phyloP scores from a whole-genome alignment of 306 rosid species.

The Oemleria cerasiformis region DNA sequence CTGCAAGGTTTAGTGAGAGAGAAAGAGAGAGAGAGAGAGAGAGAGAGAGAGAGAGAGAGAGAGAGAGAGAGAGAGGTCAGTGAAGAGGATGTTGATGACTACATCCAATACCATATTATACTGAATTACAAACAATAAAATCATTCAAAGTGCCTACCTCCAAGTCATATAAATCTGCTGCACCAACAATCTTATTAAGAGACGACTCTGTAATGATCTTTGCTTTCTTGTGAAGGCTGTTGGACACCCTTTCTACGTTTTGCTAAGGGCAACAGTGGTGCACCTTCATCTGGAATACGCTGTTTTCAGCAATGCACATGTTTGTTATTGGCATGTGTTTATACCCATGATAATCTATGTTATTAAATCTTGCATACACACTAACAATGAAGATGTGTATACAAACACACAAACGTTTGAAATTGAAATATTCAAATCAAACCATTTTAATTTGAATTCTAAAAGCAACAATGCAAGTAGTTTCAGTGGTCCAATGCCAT shows the following conservation, averaged over 20 bases:
- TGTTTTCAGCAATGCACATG: slow-evolving; percentile 19
- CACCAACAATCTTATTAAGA: slow-evolving; percentile 68
- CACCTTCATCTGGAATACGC: slow-evolving; percentile 52
- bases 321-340: neutral
- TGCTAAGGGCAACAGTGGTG: slow-evolving; percentile 40
- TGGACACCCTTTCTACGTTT: slow-evolving; percentile 56
- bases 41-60: neutral
- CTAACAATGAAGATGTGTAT: neutral
- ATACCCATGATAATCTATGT: neutral
- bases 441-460: neutral
- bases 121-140: neutral
- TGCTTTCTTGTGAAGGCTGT: slow-evolving; percentile 39
- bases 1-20: slow-evolving; percentile 29
- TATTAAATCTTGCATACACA: neutral
- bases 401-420: neutral
- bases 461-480: neutral
- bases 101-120: neutral
- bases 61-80: neutral
- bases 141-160: slow-evolving; percentile 41
- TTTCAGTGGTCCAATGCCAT: neutral
- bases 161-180: slow-evolving; percentile 62
- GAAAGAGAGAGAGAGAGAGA: neutral
- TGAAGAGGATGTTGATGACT: neutral
- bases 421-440: neutral
- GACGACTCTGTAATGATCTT: slow-evolving; percentile 64